These are phyloP conservation scores for Backusella mclennaniae DNA, from an alignment of 192 early-diverging fungal species.

Conservation along the genomic window DNA sequence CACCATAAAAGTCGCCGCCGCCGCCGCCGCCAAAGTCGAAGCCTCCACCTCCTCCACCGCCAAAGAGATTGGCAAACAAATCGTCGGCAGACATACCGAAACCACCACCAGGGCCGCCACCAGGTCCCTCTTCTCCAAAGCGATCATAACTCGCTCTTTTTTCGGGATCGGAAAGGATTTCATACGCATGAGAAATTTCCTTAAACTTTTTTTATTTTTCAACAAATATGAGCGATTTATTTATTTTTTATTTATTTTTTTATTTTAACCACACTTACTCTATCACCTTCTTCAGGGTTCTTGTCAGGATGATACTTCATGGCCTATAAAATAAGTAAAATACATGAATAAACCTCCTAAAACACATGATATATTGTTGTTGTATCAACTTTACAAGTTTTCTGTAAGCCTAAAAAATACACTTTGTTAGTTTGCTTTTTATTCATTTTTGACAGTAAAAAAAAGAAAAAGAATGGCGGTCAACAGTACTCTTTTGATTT, in stretches of 20 bases:
- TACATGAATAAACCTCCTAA: background rate
- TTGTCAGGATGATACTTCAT: slow-evolving; percentile 86
- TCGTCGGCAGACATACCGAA: slow-evolving; percentile 79
- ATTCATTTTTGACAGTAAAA: background rate
- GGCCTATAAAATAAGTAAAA: slow-evolving; percentile 33
- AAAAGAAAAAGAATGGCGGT: background rate
- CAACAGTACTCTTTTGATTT: slow-evolving; percentile 41
- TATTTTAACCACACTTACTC: slow-evolving; percentile 10
- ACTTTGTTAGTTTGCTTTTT: background rate
- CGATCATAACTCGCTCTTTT: slow-evolving; percentile 86
- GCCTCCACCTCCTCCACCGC: slow-evolving; percentile 50
- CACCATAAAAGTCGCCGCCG: slow-evolving; percentile 19
- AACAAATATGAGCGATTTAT: slow-evolving; percentile 4
- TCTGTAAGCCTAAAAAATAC: slow-evolving; percentile 46
- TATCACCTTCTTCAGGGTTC: slow-evolving; percentile 53
- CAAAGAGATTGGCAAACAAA: slow-evolving; percentile 84
- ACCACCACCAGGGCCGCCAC: slow-evolving; percentile 57
- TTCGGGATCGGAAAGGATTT: slow-evolving; percentile 78
- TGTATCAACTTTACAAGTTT: slow-evolving; percentile 41
- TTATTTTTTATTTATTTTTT: background rate
- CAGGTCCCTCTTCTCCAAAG: slow-evolving; percentile 86
- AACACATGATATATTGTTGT: background rate
- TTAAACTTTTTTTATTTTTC: slow-evolving; percentile 64
- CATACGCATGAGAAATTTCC: slow-evolving; percentile 89
- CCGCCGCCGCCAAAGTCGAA: slow-evolving; percentile 38